A percentile compares a stretch with the other conserved stretches of the same genome.
Conservation (phyloP, 108 stramenopile species). For the Cyclotella atomus region DNA sequence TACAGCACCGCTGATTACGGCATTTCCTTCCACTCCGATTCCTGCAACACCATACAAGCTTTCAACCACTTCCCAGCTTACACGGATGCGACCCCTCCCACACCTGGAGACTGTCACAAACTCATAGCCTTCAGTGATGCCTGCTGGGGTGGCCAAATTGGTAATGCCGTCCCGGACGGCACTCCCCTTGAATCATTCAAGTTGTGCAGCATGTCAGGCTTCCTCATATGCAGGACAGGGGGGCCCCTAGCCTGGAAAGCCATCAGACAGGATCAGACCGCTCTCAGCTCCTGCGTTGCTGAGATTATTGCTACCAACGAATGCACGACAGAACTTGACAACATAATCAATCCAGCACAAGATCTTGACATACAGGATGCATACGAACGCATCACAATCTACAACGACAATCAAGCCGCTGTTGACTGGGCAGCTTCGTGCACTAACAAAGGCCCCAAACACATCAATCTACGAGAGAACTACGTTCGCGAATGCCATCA, state of each 20-base stretch:
- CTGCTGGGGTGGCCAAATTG: slow-evolving; percentile 18
- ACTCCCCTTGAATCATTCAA: slow-evolving; percentile 8
- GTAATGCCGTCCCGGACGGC: slow-evolving; percentile 2
- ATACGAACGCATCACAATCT: background rate
- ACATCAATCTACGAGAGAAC: slow-evolving; percentile 16
- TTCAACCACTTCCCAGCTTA: slow-evolving; percentile 10
- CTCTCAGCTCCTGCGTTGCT: slow-evolving; percentile 9
- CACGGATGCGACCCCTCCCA: slow-evolving; percentile 7
- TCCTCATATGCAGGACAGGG: background rate
- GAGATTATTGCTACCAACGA: slow-evolving; percentile 9
- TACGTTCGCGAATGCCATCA: background rate
- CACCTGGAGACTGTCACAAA: background rate
- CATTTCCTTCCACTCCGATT: background rate
- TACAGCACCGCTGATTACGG: slow-evolving; percentile 1
- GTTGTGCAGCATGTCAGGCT: background rate
- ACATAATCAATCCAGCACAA: background rate
- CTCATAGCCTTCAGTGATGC: slow-evolving; percentile 8
- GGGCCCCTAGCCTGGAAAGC: slow-evolving; percentile 6
- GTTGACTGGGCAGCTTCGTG: background rate
- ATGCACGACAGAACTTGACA: background rate
- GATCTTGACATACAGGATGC: background rate
- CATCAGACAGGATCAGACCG: background rate
- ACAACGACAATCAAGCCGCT: slow-evolving; percentile 4
- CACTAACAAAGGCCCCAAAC: slow-evolving; percentile 23
- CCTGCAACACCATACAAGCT: background rate